These are phyloP conservation scores for Apiotrichum brassicae DNA, from an alignment of 1,284 basidiomycete species.

Conservation along the genomic window DNA sequence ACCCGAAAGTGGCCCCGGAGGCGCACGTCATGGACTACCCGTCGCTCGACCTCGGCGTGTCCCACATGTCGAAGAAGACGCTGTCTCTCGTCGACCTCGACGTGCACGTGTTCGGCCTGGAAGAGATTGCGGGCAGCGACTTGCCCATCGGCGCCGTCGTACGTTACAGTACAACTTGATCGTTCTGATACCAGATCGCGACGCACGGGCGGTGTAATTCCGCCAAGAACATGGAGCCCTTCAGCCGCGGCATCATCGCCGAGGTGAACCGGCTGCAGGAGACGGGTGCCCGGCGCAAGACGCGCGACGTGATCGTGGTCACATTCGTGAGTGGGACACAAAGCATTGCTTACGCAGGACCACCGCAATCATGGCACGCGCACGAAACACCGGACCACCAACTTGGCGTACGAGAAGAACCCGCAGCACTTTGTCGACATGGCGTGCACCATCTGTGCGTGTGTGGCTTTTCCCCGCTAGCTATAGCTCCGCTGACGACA, in stretches of 20 bases:
- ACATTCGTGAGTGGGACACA: constrained; percentile 32
- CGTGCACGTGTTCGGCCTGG: constrained; percentile 37
- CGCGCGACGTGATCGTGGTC: constrained; percentile 40
- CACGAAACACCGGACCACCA: constrained; percentile 52
- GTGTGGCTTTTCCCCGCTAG: no score
- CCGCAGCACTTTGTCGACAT: constrained; percentile 62
- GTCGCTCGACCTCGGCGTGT: constrained; percentile 22
- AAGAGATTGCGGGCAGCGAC: constrained; percentile 29
- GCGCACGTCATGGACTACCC: constrained; percentile 31
- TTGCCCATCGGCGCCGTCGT: constrained; percentile 34
- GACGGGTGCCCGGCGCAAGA: constrained; percentile 10
- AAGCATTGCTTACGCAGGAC: constrained; percentile 52
- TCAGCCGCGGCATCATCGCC: constrained; percentile 33
- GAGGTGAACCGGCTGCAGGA: constrained; percentile 14
- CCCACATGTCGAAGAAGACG: constrained; percentile 10
- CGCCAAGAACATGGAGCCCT: constrained; percentile 29
- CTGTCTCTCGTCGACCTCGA: constrained; percentile 33
- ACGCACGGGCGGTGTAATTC: constrained; percentile 38
- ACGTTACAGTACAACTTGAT: constrained; percentile 13
- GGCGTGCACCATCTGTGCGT: constrained; percentile 57
- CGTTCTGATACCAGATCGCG: constrained; percentile 26
- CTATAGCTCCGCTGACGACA: constrained; percentile 7
- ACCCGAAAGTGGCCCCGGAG: constrained; percentile 5
- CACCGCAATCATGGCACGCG: constrained; percentile 70
- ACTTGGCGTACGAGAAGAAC: constrained; percentile 60